Base-by-base conservation (phyloP, 805 yeast genomes). In the Scheffersomyces coipomensis region DNA sequence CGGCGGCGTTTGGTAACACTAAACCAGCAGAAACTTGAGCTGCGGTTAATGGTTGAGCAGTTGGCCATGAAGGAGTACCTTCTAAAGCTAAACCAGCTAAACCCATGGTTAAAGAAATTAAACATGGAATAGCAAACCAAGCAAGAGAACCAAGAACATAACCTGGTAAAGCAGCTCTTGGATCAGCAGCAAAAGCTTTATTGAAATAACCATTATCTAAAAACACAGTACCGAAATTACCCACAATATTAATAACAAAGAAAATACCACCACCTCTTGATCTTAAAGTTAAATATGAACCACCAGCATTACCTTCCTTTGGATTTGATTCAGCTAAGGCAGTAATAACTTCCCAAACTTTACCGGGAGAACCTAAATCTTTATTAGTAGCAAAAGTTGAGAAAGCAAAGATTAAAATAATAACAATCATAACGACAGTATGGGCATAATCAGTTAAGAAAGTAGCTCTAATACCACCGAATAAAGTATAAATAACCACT, bases 111-210 rank as follows among this genome's bases (percentile, higher is more conserved):
- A 91, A 82, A 12, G 95, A 85, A 37, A 81, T 75, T 41, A 86
- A 74, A 71, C 83, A 83, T 34, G 97, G 97, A 48, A 89, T 83
- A 6, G 95, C 90, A 57, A 87, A 84, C 96, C 97, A 89, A 0
- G 91, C 85, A 33, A 89, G 60, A 21, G 96, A 96, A 42, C 96
- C 97, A 42, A 86, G 64, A 19, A 87, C 81, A 61, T 89, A 89
- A 17, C 96, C 97, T 6, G 93, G 91, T 49, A 88, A 67, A 22
- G 95, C 88, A 33, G 93, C 81, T 9, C 80, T 85, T 17, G 96
- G 95, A 44, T 83, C 75, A 7, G 91, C 82, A 21, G 95, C 88
- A 58, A 88, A 85, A 10, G 95, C 95, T 65, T 88, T 88, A 65
- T 85, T 85, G 81, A 89, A 87, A 64, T 88, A 88, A 19, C 95